phyloP scores from a whole-genome alignment of 2,329 filamentous ascomycete species.

The Ophiostoma quercus region DNA sequence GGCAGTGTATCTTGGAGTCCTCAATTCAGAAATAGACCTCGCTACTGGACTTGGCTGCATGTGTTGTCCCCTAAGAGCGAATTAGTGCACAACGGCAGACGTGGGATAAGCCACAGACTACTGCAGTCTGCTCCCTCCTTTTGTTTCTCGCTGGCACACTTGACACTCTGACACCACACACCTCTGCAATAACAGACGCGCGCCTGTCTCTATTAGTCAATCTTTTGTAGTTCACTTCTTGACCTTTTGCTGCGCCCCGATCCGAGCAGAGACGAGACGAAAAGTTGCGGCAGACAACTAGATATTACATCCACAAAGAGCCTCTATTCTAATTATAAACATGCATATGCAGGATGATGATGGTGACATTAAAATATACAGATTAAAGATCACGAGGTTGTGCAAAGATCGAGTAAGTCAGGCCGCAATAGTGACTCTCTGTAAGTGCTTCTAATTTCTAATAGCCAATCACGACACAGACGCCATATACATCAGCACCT shows the following conservation, averaged over 20 bases:
- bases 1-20: background rate
- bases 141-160: background rate
- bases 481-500: background rate
- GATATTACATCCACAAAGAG: background rate
- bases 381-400: background rate
- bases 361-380: background rate
- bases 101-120: conserved; percentile 15
- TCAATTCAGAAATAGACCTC: conserved; percentile 1
- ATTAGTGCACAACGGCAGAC: background rate
- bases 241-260: conserved; percentile 20
- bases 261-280: conserved; percentile 19
- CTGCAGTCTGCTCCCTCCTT: background rate
- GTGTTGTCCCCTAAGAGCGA: background rate
- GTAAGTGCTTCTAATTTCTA: no score
- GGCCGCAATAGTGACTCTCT: background rate
- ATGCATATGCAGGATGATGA: background rate
- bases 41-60: conserved; percentile 6
- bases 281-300: background rate
- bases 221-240: no score
- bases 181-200: background rate
- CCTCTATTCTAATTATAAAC: conserved; percentile 17
- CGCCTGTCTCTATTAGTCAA: background rate
- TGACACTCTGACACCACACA: background rate
- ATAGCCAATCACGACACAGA: background rate
- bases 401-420: background rate